phyloP scores from a whole-genome alignment of 2,329 filamentous ascomycete species.

The Penicillium sp. region DNA sequence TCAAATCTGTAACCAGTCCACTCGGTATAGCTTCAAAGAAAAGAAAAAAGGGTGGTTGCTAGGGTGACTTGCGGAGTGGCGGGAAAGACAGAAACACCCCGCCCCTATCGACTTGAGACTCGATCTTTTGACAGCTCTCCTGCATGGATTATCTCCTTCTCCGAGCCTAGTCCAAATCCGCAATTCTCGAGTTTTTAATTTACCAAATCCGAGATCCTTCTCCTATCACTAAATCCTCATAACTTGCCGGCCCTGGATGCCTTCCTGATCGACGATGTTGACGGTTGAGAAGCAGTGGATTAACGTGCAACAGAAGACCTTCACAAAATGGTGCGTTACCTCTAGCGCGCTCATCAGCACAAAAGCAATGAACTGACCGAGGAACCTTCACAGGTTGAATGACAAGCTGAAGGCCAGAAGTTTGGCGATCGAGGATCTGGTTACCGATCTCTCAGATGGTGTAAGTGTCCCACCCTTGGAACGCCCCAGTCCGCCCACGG shows the following conservation, averaged over 20 bases:
- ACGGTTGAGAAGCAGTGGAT: slow-evolving; percentile 64
- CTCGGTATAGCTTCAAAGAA: background rate
- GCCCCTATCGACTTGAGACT: slow-evolving; percentile 6
- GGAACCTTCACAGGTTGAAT: slow-evolving; percentile 69
- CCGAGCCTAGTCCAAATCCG: slow-evolving; percentile 9
- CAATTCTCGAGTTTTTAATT: background rate
- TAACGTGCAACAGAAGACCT: slow-evolving; percentile 94
- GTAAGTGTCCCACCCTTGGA: slow-evolving; percentile 55
- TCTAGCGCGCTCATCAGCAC: background rate
- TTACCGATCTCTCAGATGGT: slow-evolving; percentile 87
- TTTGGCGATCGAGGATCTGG: slow-evolving; percentile 81
- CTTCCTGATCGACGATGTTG: slow-evolving; percentile 40
- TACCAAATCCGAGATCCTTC: slow-evolving; percentile 2
- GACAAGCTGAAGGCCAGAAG: slow-evolving; percentile 82
- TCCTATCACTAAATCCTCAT: background rate
- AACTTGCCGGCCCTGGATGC: slow-evolving; percentile 32
- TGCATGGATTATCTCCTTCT: background rate
- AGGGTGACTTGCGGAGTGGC: slow-evolving; percentile 13
- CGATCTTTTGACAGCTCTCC: slow-evolving; percentile 1
- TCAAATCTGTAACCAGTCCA: background rate
- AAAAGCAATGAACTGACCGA: background rate
- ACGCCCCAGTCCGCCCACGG: background rate
- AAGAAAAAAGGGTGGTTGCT: slow-evolving; percentile 9
- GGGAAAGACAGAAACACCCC: slow-evolving; percentile 5
- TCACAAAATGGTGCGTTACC: slow-evolving; percentile 83